Conservation (phyloP, 2,329 filamentous ascomycete species). For the Monilinia vaccinii-corymbosi region DNA sequence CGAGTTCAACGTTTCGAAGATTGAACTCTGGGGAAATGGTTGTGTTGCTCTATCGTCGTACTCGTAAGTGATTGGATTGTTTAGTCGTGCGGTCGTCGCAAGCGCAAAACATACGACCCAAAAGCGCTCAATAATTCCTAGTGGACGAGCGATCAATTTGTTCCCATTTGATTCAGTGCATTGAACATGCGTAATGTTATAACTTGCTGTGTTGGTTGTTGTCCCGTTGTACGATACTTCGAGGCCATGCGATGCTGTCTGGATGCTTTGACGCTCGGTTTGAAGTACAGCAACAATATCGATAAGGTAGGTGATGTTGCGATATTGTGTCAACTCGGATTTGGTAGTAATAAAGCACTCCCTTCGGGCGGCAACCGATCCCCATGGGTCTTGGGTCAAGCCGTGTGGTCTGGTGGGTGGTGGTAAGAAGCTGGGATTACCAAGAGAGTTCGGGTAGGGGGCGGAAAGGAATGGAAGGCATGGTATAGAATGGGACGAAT, state of each 20-base stretch:
- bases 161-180: background rate
- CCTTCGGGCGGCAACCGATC: slow-evolving; percentile 7
- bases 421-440: background rate
- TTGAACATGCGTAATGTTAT: background rate
- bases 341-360: background rate
- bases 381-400: slow-evolving; percentile 1
- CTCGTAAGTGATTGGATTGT: background rate
- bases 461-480: background rate
- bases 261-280: background rate
- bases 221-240: background rate
- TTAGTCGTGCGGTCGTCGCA: background rate
- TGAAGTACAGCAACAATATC: slow-evolving; percentile 4
- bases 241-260: background rate
- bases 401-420: background rate
- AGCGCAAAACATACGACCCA: background rate
- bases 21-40: background rate
- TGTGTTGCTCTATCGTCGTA: background rate
- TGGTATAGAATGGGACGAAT: background rate
- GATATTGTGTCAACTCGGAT: background rate
- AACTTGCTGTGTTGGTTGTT: background rate
- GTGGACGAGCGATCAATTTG: background rate
- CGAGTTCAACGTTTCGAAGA: background rate
- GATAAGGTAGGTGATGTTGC: slow-evolving; percentile 10
- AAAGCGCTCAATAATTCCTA: background rate
- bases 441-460: background rate